Conservation (phyloP, 1,139 yeast species). For the Fermentozyma sake region DNA sequence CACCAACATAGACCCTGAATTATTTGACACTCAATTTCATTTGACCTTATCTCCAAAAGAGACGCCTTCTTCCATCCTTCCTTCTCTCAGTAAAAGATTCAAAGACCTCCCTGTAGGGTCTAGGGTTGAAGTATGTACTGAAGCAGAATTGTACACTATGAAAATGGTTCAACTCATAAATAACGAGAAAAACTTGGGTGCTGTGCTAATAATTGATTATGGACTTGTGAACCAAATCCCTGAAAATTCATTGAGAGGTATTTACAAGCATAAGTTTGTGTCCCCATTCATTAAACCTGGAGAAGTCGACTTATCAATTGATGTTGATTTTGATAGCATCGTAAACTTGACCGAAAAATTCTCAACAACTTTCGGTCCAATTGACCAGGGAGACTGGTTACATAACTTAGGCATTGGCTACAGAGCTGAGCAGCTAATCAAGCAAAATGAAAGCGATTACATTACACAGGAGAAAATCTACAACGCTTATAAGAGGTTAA, state of each 20-base stretch:
- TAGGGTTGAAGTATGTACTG: constrained; percentile 72
- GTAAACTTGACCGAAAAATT: constrained; percentile 19
- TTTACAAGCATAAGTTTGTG: constrained; percentile 67
- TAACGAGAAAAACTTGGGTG: constrained; percentile 43
- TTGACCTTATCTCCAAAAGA: constrained; percentile 56
- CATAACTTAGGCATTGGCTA: constrained; percentile 74
- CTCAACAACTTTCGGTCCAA: constrained; percentile 49
- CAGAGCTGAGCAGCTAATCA: constrained; percentile 53
- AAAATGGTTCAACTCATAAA: constrained; percentile 42
- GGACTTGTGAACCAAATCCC: constrained; percentile 65
- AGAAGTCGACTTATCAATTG: constrained; percentile 75
- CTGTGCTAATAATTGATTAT: constrained; percentile 73
- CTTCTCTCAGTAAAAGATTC: constrained; percentile 50
- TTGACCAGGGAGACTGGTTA: constrained; percentile 78
- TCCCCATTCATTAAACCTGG: constrained; percentile 79
- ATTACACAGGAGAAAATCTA: constrained; percentile 45
- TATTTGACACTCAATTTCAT: constrained; percentile 47
- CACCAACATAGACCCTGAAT: constrained; percentile 9
- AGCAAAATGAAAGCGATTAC: constrained; percentile 24
- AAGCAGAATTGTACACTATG: constrained; percentile 52
- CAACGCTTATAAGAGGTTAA: constrained; percentile 59
- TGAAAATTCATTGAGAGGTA: constrained; percentile 67
- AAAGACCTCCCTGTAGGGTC: constrained; percentile 51
- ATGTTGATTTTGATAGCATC: constrained; percentile 72
- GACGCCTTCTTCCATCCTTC: constrained; percentile 62